Base-by-base conservation (phyloP, 2,329 filamentous ascomycete species). In the Sclerotinia sclerotiorum region DNA sequence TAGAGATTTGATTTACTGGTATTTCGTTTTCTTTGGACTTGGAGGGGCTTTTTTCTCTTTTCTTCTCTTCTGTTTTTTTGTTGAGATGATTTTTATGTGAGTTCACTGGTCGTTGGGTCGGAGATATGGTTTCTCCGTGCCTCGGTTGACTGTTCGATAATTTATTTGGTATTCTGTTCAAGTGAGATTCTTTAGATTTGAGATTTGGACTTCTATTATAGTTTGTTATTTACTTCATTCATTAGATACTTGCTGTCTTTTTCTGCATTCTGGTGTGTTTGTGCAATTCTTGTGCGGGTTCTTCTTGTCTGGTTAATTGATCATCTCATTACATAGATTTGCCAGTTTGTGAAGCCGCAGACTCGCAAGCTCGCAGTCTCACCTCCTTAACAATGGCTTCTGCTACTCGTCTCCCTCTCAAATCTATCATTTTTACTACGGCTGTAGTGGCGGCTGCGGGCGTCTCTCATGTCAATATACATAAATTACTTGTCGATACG, bases 351-450 rank as follows among this genome's bases (percentile, higher is more conserved):
- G 15, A 27, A 11, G 21, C n/a, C 27, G n/a, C 21, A 21, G 11
- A 27, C 60, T 48, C 24, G 27, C 27, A 27, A 24, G 17, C 2
- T 39, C 21, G 49, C 8, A 54, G 7, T 39, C 35, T 56, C 49
- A 56, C 62, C 27, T 61, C 51, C 24, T 15, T 52, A 60, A 69
- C 7, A 52, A 78, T 78, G 76, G 76, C 76, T 19, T 78, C 76
- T 54, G 76, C 76, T 55, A 72, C 72, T 11, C 62, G 69, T 10
- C 70, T 77, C 6, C 77, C 77, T 2, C 44, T 77, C 27, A 76
- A 75, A 69, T 72, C 73, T 2, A 72, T 77, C 35, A 66, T 71
- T 7, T 73, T 75, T 56, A 71, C 72, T 19, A 64, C 70, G 10
- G 69, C 73, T 0, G 42, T 76, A 5, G 71, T 70, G 7, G 8